These are phyloP conservation scores for Cunninghamia lanceolata DNA, from an alignment of 75 land plant genomes.

Conservation along the genomic window DNA sequence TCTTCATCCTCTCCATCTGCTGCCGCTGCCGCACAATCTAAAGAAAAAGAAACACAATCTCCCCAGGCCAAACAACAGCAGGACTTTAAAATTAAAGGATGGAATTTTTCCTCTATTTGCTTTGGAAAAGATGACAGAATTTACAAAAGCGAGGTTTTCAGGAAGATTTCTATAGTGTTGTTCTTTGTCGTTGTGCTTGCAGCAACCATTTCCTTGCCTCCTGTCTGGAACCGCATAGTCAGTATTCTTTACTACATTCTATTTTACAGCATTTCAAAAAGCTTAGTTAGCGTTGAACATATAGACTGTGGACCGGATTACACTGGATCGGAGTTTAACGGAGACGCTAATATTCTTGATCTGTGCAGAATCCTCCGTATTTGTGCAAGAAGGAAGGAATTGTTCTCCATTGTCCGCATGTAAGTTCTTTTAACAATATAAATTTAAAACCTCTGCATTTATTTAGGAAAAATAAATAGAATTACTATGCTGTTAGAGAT, in stretches of 20 bases:
- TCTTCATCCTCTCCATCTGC: conserved; percentile 6
- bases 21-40: neutral
- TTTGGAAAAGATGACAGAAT: conserved; percentile 1
- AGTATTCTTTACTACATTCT: conserved; percentile 10
- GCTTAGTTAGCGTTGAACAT: neutral
- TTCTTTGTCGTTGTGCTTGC: conserved; percentile 21
- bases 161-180: conserved; percentile 32
- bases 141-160: conserved; percentile 1
- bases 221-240: conserved; percentile 45
- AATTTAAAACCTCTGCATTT: neutral
- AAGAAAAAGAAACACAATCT: neutral
- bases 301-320: neutral
- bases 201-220: conserved; percentile 37
- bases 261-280: neutral
- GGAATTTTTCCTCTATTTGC: conserved; percentile 6
- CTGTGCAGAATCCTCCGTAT: conserved; percentile 74
- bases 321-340: neutral
- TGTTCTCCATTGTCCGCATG: conserved; percentile 72
- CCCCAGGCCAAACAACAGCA: neutral
- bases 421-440: conserved; percentile 30
- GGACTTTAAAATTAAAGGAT: neutral
- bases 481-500: neutral
- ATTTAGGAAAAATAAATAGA: neutral
- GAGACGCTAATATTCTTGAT: neutral
- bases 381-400: conserved; percentile 83